Evolutionary conservation across 257 asterid species (phyloP), one percentile per base, ranked within the genome.

Genomic region (Linderniella brevidens): DNA sequence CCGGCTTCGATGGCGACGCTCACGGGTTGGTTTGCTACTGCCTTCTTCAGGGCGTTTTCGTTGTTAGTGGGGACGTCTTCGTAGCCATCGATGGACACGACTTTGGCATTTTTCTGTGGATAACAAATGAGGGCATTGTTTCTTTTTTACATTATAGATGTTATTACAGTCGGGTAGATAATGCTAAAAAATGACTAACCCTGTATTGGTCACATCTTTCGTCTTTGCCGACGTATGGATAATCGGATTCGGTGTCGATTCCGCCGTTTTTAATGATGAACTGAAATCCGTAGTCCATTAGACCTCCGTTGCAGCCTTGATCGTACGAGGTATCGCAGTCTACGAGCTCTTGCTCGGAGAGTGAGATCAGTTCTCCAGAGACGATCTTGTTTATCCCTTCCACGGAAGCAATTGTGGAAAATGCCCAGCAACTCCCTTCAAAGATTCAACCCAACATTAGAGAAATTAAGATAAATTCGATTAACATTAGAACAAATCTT

Each of bases 41-140:
- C 67, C 63, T 65, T 65, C 40, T 47, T 40, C 12, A 65, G 9
- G 8, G 71, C 56, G 42, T 47, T 46, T 29, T 65, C 71, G 19
- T 51, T 35, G 13, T 60, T 16, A 1, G 4, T 37, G 17, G 71
- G 46, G 12, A 65, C 71, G 20, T 65, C 57, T 41, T 51, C 63
- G 14, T 65, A 65, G 0, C 54, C 38, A 60, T 65, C 57, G 8
- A 65, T 65, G 0, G 46, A 38, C 8, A 60, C 71, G 35, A 56
- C 67, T 64, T 41, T 65, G 36, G 64, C 53, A 17, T 65, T 65
- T 65, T 60, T 60, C 71, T 65, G 67, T 49, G 51, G 32, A 25
- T 25, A 25, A 25, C 32, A 25, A 25, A 25, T 25, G 32, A 25
- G 4, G 32, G 32, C 6, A 25, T 25, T 2, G 32, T 6, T 25